These are phyloP conservation scores for Xylaria sp. DNA, from an alignment of 2,329 filamentous ascomycete species.

Conservation along the genomic window DNA sequence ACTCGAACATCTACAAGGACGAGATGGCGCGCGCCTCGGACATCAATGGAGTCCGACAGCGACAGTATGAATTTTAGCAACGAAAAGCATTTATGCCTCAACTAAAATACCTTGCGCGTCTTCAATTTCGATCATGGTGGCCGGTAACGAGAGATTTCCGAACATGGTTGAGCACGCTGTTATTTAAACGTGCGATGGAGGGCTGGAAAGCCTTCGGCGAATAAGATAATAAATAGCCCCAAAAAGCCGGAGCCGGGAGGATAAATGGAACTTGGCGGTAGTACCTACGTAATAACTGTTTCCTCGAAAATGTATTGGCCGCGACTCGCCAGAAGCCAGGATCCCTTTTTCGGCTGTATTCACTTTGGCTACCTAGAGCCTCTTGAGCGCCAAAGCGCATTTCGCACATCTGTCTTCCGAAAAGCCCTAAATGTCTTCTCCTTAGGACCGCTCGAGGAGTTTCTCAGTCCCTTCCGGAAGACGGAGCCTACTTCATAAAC, in stretches of 20 bases:
- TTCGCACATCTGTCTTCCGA: neutral
- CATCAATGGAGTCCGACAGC: constrained; percentile 26
- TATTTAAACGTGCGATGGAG: neutral
- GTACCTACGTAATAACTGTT: neutral
- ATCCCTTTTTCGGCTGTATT: constrained; percentile 30
- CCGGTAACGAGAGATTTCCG: neutral
- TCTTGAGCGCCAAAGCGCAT: neutral
- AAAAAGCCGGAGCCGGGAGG: neutral
- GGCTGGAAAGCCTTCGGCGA: neutral
- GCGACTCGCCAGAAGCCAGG: neutral
- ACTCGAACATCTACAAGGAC: neutral
- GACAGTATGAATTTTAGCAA: neutral
- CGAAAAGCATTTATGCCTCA: neutral
- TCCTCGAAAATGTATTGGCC: constrained; percentile 18
- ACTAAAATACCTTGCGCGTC: neutral
- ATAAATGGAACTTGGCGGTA: constrained; percentile 21
- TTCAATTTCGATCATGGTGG: neutral
- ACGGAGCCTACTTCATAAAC: neutral
- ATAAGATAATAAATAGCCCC: neutral
- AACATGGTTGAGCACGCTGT: no score
- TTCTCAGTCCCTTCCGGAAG: no score
- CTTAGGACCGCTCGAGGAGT: no score
- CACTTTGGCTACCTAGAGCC: neutral
- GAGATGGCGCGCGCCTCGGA: constrained; percentile 13
- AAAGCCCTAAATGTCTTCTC: neutral